Evolutionary conservation across 2,329 filamentous ascomycete species (phyloP), one percentile per base, ranked within the genome.

Genomic region (Colletotrichum sansevieriae): DNA sequence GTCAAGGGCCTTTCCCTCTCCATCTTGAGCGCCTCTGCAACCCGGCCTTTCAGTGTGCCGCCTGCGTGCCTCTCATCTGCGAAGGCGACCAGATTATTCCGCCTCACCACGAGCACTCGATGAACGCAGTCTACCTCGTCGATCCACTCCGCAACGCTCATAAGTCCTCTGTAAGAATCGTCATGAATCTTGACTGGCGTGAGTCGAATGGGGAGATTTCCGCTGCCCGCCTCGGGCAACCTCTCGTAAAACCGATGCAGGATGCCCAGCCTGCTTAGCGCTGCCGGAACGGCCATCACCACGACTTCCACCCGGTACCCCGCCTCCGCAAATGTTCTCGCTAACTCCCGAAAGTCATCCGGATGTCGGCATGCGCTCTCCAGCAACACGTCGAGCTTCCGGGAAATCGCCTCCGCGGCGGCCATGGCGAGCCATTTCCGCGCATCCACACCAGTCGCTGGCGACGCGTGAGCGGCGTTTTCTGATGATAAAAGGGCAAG

Each of bases 321-420:
- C 1, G 65, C 75, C 2, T 15, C 39, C n/a, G 71, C 72, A 49
- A 84, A 83, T 1, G 76, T 65, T 3, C 69, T 70, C 11, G 76
- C 79, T 55, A 85, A 74, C 2, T 73, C 71, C 35, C 71, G 74
- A 63, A 84, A 82, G 72, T 84, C 83, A 10, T 75, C 75, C 2
- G 81, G 80, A 65, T 81, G 77, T 15, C 83, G 79, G 71, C 82
- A 83, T 2, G 83, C 83, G 58, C 79, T 81, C 75, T 85, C 83
- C 15, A 84, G 72, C 11, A 85, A 73, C 12, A 82, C 78, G 72
- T 82, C 78, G 18, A 75, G 66, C n/a, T 74, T 70, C 1, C 73
- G 74, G 6, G 56, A 52, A 3, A 78, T 75, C 4, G 79, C 82
- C 55, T 76, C 73, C 8, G 65, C 51, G 9, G 78, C 80, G 3